Base-by-base conservation (phyloP, 495 filamentous ascomycete genomes). In the Echria macrotheca region DNA sequence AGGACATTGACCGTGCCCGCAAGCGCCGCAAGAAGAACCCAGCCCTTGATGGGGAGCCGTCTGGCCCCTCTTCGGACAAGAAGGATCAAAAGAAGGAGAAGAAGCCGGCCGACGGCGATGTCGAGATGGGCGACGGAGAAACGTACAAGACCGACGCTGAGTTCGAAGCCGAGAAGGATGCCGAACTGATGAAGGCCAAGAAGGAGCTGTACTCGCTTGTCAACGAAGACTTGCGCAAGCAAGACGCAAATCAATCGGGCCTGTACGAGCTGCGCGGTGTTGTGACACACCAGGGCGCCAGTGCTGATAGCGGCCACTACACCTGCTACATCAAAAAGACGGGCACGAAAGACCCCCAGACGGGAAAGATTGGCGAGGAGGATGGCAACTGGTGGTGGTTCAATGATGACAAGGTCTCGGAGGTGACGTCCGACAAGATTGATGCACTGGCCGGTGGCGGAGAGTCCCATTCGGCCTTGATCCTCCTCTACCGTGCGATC, bases 301-400 rank as follows among this genome's bases (percentile, higher is more conserved):
- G 91, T 60, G 93, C 93, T 25, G 94, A 98, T 65, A 96, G 91
- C 53, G 93, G 93, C 6, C 93, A 98, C 68, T 98, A 98, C 70
- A 97, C 94, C 2, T 82, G 89, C 2, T 98, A 95, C 64, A 87
- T 98, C 46, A 98, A 97, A 75, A 95, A 98, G 73, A 77, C 85
- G 39, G 82, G 78, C 12, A 63, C 69, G 4, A 69, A 83, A 46
- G 84, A 89, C 51, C 67, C 80, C 6, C 76, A 75, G 47, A 81
- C 81, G 3, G 83, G 81, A 50, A 87, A 87, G 73, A 69, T 81
- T 55, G 80, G 79, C 48, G 81, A 83, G 54, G 85, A 91, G 47
- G 90, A 95, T 54, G 89, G 83, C 47, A 96, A 91, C 55, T 98
- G 93, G 93, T 98, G 93, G 89, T 97, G 93, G 90, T 98, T 98